Conservation (phyloP, 176 grass and related monocot genomes). For the Pontederia crassipes region DNA sequence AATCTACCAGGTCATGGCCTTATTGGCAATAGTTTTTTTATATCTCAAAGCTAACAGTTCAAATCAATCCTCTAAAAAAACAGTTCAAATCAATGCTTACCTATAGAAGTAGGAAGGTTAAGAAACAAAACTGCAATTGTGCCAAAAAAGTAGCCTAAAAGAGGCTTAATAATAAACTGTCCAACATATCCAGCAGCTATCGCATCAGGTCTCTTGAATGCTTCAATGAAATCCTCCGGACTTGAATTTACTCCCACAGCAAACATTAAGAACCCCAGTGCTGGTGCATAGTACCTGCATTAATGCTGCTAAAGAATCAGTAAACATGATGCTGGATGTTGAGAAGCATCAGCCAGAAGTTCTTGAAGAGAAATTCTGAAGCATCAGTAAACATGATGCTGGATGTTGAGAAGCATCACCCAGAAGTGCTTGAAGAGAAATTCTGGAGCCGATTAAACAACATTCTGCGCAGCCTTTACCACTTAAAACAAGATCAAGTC, state of each 20-base stretch:
- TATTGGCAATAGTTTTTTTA: neutral
- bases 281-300: conserved; percentile 88
- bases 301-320: neutral
- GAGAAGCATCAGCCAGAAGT: too few relatives aligned
- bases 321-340: too few relatives aligned
- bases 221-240: conserved; percentile 72
- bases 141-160: conserved; percentile 88
- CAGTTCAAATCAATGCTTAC: conserved; percentile 17
- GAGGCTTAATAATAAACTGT: conserved; percentile 75
- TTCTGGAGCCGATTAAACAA: too few relatives aligned
- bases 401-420: too few relatives aligned
- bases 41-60: neutral
- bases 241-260: conserved; percentile 95
- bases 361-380: too few relatives aligned
- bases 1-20: too few relatives aligned
- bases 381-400: too few relatives aligned
- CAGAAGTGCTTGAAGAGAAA: too few relatives aligned
- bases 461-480: too few relatives aligned
- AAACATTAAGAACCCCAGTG: conserved; percentile 96
- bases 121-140: conserved; percentile 57
- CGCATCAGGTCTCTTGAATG: conserved; percentile 69
- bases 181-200: conserved; percentile 68
- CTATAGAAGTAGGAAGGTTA: conserved; percentile 71
- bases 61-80: neutral
- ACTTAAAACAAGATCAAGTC: too few relatives aligned